Evolutionary conservation across 768 basidiomycete species (phyloP), one percentile per base, ranked within the genome.

Genomic region (Leucogyrophana mollusca): DNA sequence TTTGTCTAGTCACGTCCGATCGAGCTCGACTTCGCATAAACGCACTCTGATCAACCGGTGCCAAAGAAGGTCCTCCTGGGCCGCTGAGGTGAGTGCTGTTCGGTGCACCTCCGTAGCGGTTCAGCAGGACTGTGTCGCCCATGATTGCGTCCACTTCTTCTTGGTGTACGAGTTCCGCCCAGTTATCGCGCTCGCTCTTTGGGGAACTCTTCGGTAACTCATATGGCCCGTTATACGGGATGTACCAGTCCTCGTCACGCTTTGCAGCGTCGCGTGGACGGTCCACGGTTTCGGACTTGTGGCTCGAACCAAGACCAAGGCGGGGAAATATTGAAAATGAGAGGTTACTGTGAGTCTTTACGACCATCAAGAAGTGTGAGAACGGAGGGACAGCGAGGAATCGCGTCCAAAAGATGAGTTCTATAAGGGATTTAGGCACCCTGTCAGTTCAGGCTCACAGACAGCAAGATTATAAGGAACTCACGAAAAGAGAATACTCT

Each of bases 211-310:
- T 64, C 52, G 49, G 70, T n/a, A 62, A 59, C 52, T 84, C 82
- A 63, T 78, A 76, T 1, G 83, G 80, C 1, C 81, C 80, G 51
- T 78, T 79, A 70, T 85, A 83, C 1, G 82, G 81, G 39, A 79
- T 79, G 62, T 82, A 82, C 77, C 79, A 80, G 46, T 81, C 76
- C 16, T 76, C 75, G 18, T 74, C 68, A 6, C 46, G 46, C 34
- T 52, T 55, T 47, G 56, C 54, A 21, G 40, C 27, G 2, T 50
- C 32, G 21, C 38, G 49, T 7, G 50, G 20, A 24, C 53, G 56
- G 10, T 57, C 46, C 17, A 57, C 55, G 42, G 57, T 46, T 35
- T 53, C 56, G 36, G 57, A 32, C 20, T 20, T 49, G 1, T 54
- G 54, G 36, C 47, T 50, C 27, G 57, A 41, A 17, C 58, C 53